phyloP scores from a whole-genome alignment of 2,329 filamentous ascomycete species.

The Calonectria ilicicola region DNA sequence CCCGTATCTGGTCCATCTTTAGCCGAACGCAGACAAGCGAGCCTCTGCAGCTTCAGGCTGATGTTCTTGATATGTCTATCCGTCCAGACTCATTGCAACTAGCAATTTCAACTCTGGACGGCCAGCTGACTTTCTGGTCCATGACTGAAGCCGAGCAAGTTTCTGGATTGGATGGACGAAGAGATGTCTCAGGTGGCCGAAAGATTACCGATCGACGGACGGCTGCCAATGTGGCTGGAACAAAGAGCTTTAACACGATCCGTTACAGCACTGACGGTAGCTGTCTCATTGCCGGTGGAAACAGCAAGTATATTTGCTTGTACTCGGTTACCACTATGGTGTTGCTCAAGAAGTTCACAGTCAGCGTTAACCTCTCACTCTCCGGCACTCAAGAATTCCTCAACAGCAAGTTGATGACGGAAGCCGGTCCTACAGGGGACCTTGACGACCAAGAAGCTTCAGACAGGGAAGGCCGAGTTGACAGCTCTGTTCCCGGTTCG shows the following conservation, averaged over 20 bases:
- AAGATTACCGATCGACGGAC: slow-evolving; percentile 89
- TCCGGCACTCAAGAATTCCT: slow-evolving; percentile 97
- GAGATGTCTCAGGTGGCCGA: slow-evolving; percentile 93
- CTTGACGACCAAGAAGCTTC: slow-evolving; percentile 91
- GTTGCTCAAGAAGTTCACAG: slow-evolving; percentile 93
- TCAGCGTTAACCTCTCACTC: slow-evolving; percentile 94
- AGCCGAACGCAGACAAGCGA: slow-evolving; percentile 94
- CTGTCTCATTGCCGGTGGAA: slow-evolving; percentile 90
- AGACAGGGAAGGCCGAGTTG: slow-evolving; percentile 86
- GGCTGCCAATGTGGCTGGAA: slow-evolving; percentile 89
- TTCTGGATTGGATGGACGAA: slow-evolving; percentile 86
- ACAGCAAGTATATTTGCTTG: slow-evolving; percentile 98
- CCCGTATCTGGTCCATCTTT: slow-evolving; percentile 96
- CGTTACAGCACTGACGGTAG: slow-evolving; percentile 93
- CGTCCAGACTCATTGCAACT: slow-evolving; percentile 92
- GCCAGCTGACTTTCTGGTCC: slow-evolving; percentile 95
- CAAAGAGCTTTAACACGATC: slow-evolving; percentile 90
- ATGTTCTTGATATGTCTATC: slow-evolving; percentile 88
- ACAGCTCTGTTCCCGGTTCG: slow-evolving; percentile 84
- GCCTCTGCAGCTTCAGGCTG: slow-evolving; percentile 90
- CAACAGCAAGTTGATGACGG: slow-evolving; percentile 91
- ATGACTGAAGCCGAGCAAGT: slow-evolving; percentile 89
- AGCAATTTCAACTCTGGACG: slow-evolving; percentile 91
- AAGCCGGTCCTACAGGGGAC: slow-evolving; percentile 86
- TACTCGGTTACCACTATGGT: slow-evolving; percentile 96